These are phyloP conservation scores for Penicillium sumatraense DNA, from an alignment of 2,329 filamentous ascomycete species.

Conservation along the genomic window DNA sequence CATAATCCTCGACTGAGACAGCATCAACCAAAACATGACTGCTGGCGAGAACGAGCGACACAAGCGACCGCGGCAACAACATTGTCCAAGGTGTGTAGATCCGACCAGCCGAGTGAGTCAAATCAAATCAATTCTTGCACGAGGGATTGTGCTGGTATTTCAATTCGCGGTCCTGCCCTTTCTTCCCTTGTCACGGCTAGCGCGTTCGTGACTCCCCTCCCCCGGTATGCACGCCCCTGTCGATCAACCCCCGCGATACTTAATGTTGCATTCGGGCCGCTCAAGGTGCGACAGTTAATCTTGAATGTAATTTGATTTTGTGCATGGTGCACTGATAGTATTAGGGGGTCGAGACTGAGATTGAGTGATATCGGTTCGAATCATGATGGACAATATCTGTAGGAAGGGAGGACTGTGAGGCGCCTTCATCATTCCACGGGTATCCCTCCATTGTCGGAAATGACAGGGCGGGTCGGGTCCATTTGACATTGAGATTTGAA, in stretches of 20 bases:
- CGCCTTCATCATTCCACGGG: neutral
- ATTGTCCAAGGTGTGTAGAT: constrained; percentile 5
- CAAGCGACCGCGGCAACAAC: constrained; percentile 11
- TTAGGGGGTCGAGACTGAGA: neutral
- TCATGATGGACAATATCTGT: neutral
- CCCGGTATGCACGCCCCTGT: constrained; percentile 5
- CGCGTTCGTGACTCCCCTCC: neutral
- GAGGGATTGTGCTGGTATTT: neutral
- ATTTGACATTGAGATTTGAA: neutral
- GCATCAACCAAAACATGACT: constrained; percentile 14
- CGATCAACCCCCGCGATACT: constrained; percentile 2
- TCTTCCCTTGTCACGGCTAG: neutral
- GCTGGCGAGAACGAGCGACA: constrained; percentile 18
- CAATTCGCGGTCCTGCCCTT: neutral
- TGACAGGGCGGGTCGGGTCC: constrained; percentile 1
- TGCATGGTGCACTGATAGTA: neutral
- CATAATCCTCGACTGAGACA: constrained; percentile 33
- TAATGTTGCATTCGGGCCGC: neutral
- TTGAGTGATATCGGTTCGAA: neutral
- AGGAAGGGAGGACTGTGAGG: neutral
- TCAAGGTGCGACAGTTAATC: neutral
- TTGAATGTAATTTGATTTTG: neutral
- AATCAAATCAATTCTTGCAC: no score
- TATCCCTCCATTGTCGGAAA: constrained; percentile 2
- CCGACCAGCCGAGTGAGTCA: no score